Evolutionary conservation across 2,329 filamentous ascomycete genomes (phyloP).

Genomic region (Fonsecaea nubica): DNA sequence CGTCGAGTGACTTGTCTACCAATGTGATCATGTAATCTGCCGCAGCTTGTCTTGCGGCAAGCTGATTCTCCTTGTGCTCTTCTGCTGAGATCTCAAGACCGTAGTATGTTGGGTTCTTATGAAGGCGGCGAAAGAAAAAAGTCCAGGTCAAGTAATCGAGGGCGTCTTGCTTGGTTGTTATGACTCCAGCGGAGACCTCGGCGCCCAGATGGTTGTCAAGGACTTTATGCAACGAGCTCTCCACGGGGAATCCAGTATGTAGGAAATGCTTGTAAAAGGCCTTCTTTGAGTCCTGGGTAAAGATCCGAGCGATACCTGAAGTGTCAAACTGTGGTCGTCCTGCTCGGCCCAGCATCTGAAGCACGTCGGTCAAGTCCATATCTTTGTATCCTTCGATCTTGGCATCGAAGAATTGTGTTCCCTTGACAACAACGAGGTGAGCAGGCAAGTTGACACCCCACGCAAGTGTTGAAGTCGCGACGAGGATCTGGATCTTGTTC

Average conservation of each 20-base stretch:
- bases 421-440: conserved; percentile 96
- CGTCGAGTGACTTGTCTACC: conserved; percentile 82
- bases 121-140: conserved; percentile 95
- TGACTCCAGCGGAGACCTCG: conserved; percentile 91
- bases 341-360: conserved; percentile 96
- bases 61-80: conserved; percentile 76
- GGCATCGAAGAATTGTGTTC: conserved; percentile 96
- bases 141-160: conserved; percentile 99
- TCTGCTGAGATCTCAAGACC: conserved; percentile 92
- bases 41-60: conserved; percentile 81
- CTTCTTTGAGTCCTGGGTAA: conserved; percentile 97
- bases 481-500: conserved; percentile 96
- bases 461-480: conserved; percentile 93
- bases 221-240: conserved; percentile 94
- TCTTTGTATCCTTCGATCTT: conserved; percentile 98
- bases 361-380: conserved; percentile 97
- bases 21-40: conserved; percentile 95
- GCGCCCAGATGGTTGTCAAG: conserved; percentile 96
- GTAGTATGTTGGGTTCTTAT: conserved; percentile 99
- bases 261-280: conserved; percentile 99
- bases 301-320: conserved; percentile 94
- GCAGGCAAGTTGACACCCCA: conserved; percentile 99
- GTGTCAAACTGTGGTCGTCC: conserved; percentile 96
- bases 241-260: conserved; percentile 96
- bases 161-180: conserved; percentile 93